These are phyloP conservation scores for Penicillium lividum DNA, from an alignment of 495 filamentous ascomycete species.

Conservation along the genomic window DNA sequence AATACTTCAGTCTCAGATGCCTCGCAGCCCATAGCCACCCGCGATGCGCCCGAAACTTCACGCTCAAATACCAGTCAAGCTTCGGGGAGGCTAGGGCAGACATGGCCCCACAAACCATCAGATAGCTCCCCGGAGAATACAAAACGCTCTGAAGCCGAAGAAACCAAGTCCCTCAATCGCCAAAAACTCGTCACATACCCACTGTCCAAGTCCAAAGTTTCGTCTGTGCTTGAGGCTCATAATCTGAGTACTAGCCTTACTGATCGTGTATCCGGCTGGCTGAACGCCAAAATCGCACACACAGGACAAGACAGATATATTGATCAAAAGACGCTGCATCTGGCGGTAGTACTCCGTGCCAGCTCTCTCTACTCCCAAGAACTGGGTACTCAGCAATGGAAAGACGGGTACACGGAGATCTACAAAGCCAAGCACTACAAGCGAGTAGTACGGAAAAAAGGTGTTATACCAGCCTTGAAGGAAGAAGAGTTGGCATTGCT, in stretches of 20 bases:
- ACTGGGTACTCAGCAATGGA: constrained; percentile 30
- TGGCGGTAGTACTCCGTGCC: constrained; percentile 21
- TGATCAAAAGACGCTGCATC: constrained; percentile 15
- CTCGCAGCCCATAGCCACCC: neutral
- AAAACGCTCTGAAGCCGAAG: neutral
- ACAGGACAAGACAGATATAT: constrained; percentile 19
- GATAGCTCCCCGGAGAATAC: neutral
- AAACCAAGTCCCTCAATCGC: neutral
- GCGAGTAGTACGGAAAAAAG: constrained; percentile 17
- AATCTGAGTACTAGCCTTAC: constrained; percentile 14
- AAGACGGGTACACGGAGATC: constrained; percentile 25
- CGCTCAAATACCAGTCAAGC: neutral
- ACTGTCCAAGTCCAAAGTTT: constrained; percentile 12
- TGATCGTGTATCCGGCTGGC: constrained; percentile 13
- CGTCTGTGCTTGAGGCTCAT: constrained; percentile 10
- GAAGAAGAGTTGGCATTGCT: constrained; percentile 25
- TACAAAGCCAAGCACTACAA: constrained; percentile 26
- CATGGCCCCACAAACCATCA: neutral
- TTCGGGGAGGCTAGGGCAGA: neutral
- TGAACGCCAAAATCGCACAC: constrained; percentile 19
- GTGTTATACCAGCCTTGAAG: constrained; percentile 16
- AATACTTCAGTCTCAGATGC: neutral
- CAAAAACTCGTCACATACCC: constrained; percentile 1
- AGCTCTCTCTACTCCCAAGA: constrained; percentile 27
- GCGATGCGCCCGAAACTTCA: neutral